Conservation (phyloP, 768 basidiomycete genomes). For the Pleurotus citrinopileatus region DNA sequence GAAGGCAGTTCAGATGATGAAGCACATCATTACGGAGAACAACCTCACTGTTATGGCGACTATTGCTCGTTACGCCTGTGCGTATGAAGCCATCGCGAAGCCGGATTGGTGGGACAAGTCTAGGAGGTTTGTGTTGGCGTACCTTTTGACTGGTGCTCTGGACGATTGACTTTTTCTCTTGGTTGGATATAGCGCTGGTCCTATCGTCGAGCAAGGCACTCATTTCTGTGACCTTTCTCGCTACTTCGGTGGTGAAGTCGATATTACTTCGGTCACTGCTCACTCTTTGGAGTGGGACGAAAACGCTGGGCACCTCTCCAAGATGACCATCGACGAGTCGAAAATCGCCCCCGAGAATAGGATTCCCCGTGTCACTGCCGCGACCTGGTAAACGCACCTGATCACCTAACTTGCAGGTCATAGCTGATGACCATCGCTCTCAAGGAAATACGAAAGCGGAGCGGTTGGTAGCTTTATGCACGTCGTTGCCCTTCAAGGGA, state of each 20-base stretch:
- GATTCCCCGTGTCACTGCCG: conserved; percentile 90
- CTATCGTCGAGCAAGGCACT: conserved; percentile 89
- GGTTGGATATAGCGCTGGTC: conserved; percentile 55
- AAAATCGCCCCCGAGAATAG: conserved; percentile 84
- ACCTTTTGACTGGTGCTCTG: conserved; percentile 4
- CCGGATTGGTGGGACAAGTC: conserved; percentile 95
- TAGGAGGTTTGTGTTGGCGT: conserved; percentile 49
- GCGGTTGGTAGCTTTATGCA: conserved; percentile 93
- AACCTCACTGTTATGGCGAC: conserved; percentile 95
- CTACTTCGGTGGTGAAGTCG: conserved; percentile 96
- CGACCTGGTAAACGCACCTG: conserved; percentile 64
- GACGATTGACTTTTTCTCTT: conserved; percentile 7
- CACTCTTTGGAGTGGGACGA: conserved; percentile 94
- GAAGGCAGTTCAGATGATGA: conserved; percentile 94
- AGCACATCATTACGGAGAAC: conserved; percentile 92
- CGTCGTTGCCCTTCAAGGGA: conserved; percentile 87
- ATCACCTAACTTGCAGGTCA: neutral
- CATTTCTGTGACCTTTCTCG: conserved; percentile 97
- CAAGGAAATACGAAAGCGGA: conserved; percentile 92
- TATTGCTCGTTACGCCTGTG: conserved; percentile 90
- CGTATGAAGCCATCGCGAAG: conserved; percentile 78
- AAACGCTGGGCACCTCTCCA: conserved; percentile 79
- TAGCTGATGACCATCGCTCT: conserved; percentile 5
- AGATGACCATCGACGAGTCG: conserved; percentile 80
- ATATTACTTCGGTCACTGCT: conserved; percentile 74